Evolutionary conservation across 2,329 filamentous ascomycete species (phyloP).

Genomic region (Xylariaceae sp.): DNA sequence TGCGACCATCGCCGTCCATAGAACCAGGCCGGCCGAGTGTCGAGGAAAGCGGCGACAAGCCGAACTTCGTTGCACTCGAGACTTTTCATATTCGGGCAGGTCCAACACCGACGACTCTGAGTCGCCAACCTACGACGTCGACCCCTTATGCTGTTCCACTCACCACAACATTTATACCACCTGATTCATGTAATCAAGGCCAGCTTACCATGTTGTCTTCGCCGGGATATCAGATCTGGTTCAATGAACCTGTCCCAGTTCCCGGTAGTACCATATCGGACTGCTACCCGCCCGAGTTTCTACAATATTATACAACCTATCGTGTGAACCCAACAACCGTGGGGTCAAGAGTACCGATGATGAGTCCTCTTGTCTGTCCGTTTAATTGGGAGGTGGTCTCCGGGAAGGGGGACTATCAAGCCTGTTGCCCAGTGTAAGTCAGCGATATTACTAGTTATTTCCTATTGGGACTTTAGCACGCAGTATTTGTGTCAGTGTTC

Average conservation of each 20-base stretch:
- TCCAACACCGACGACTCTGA: slow-evolving; percentile 3
- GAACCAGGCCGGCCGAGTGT: neutral
- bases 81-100: slow-evolving; percentile 7
- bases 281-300: slow-evolving; percentile 36
- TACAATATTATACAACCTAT: slow-evolving; percentile 30
- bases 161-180: slow-evolving; percentile 33
- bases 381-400: slow-evolving; percentile 25
- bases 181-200: slow-evolving; percentile 28
- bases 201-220: slow-evolving; percentile 30
- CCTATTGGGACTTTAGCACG: too few species aligned
- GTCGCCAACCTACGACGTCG: slow-evolving; percentile 12
- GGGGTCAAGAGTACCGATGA: slow-evolving; percentile 31
- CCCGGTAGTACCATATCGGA: slow-evolving; percentile 17
- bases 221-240: slow-evolving; percentile 32
- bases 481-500: too few species aligned
- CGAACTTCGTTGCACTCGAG: neutral
- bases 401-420: slow-evolving; percentile 25
- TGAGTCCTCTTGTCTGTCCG: slow-evolving; percentile 35
- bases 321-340: slow-evolving; percentile 18
- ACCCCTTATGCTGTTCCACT: slow-evolving; percentile 29
- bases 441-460: too few species aligned
- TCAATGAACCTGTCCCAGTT: slow-evolving; percentile 36
- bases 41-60: neutral
- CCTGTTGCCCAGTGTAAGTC: slow-evolving; percentile 35
- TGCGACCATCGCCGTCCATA: neutral